phyloP scores from a whole-genome alignment of 805 yeast genomes.

The Zygosaccharomyces bailii region DNA sequence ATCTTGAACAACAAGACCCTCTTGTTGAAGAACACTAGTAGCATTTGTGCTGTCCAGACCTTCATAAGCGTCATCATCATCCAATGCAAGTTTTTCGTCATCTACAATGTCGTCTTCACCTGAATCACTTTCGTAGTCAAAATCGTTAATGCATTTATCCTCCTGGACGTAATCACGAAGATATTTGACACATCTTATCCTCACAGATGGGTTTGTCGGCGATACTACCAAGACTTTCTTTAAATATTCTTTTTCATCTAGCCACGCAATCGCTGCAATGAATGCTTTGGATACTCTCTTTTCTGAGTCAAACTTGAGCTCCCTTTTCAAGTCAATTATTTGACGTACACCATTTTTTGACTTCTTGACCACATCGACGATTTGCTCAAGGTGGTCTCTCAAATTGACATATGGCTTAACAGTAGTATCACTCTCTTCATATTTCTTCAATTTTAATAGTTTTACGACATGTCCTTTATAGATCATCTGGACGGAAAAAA shows the following conservation, averaged over 20 bases:
- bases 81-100: constrained; percentile 31
- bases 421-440: constrained; percentile 28
- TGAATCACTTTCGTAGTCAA: constrained; percentile 25
- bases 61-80: constrained; percentile 34
- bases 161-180: constrained; percentile 40
- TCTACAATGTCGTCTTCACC: constrained; percentile 30
- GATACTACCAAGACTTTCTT: constrained; percentile 52
- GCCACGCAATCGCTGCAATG: constrained; percentile 44
- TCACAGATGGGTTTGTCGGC: constrained; percentile 43
- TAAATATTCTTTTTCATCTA: constrained; percentile 45
- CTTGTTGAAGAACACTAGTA: constrained; percentile 27
- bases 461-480: constrained; percentile 52
- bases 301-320: constrained; percentile 48
- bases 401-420: constrained; percentile 25
- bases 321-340: constrained; percentile 57
- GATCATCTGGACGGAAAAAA: constrained; percentile 40
- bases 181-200: constrained; percentile 47
- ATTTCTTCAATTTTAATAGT: constrained; percentile 50
- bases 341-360: constrained; percentile 63
- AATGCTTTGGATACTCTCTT: constrained; percentile 45
- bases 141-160: constrained; percentile 24
- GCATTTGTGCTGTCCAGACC: constrained; percentile 32
- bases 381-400: constrained; percentile 31
- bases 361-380: constrained; percentile 49
- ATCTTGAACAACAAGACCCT: constrained; percentile 27